These are phyloP conservation scores for Aspergillus jensenii DNA, from an alignment of 2,329 filamentous ascomycete genomes.

Conservation along the genomic window DNA sequence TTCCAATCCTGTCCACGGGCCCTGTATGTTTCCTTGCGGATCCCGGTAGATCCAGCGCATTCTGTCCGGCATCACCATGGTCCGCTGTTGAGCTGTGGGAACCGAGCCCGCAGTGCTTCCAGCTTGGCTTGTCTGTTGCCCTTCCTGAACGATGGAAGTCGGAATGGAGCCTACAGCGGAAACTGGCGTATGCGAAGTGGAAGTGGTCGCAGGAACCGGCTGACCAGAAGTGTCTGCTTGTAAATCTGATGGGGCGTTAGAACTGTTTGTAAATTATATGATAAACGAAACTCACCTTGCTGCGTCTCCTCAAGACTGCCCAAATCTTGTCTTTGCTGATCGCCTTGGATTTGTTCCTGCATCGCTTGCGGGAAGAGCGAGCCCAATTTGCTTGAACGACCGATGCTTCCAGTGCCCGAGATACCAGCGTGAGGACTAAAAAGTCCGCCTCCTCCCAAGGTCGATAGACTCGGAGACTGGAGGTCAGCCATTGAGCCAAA, in stretches of 20 bases:
- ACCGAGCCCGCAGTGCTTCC: conserved; percentile 59
- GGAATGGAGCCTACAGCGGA: conserved; percentile 36
- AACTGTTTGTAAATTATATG: neutral
- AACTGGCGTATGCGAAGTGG: conserved; percentile 37
- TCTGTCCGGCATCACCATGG: conserved; percentile 98
- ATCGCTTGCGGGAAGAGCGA: conserved; percentile 84
- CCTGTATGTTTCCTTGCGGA: conserved; percentile 86
- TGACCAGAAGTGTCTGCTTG: conserved; percentile 48
- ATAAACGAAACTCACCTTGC: conserved; percentile 49
- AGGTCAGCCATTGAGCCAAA: conserved; percentile 77
- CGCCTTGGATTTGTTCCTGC: conserved; percentile 82
- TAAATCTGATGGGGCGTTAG: neutral
- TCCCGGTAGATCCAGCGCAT: conserved; percentile 99
- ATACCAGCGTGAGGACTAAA: conserved; percentile 63
- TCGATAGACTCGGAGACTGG: conserved; percentile 51
- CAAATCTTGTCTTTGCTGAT: conserved; percentile 60
- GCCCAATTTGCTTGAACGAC: conserved; percentile 77
- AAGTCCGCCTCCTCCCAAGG: conserved; percentile 48
- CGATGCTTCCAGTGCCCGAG: conserved; percentile 63
- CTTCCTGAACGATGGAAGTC: conserved; percentile 31
- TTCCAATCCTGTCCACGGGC: conserved; percentile 91
- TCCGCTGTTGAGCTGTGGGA: conserved; percentile 68
- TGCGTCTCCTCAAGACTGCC: conserved; percentile 59
- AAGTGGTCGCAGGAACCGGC: conserved; percentile 28
- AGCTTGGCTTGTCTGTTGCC: conserved; percentile 32